Evolutionary conservation across 1,284 basidiomycete genomes (phyloP).

Genomic region (Athelia psychrophila): DNA sequence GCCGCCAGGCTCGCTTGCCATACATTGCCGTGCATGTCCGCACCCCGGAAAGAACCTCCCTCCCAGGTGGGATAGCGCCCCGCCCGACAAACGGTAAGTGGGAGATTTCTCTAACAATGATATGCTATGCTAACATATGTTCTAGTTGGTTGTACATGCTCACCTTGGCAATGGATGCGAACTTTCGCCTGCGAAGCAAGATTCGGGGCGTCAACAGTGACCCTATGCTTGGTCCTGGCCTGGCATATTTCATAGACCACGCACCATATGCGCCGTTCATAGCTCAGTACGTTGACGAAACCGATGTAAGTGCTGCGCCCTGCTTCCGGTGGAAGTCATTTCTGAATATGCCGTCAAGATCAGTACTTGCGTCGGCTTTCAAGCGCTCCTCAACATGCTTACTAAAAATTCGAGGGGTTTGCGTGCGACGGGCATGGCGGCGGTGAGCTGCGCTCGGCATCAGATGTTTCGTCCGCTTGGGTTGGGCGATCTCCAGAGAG

Average conservation of each 20-base stretch:
- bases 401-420: slow-evolving; percentile 11
- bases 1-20: not conserved
- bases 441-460: slow-evolving; percentile 7
- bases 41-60: not conserved
- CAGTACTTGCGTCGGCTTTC: slow-evolving; percentile 12
- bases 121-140: not conserved
- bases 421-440: slow-evolving; percentile 10
- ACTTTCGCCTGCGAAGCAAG: slow-evolving; percentile 8
- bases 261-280: not conserved
- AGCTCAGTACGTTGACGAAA: not conserved
- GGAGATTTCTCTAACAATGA: not conserved
- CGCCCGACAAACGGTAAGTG: not conserved
- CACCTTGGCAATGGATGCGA: slow-evolving; percentile 5
- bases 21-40: not conserved
- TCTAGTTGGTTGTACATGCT: slow-evolving; percentile 5
- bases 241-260: not conserved
- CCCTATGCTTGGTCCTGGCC: not conserved
- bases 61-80: not conserved
- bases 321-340: not conserved
- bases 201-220: not conserved
- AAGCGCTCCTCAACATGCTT: slow-evolving; percentile 10
- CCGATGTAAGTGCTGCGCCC: not conserved
- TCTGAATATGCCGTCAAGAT: slow-evolving; percentile 3
- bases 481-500: slow-evolving; percentile 15
- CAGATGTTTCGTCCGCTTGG: slow-evolving; percentile 8